phyloP scores from a whole-genome alignment of 2,329 filamentous ascomycete species.

The Aureobasidium namibiae region DNA sequence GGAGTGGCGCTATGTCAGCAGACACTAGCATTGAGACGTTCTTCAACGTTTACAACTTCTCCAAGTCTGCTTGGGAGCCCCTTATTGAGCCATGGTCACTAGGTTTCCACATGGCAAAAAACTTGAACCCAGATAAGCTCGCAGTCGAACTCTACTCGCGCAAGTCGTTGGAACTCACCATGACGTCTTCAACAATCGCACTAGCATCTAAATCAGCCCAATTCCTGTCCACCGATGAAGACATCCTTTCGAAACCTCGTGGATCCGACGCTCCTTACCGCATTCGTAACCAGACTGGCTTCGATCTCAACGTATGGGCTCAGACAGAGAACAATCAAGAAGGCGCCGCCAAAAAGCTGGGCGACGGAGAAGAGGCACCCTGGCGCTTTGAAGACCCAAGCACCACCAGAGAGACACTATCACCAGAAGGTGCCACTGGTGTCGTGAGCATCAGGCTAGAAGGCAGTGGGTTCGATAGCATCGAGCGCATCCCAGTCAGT shows the following conservation, averaged over 20 bases:
- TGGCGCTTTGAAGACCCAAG: conserved; percentile 98
- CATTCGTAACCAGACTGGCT: conserved; percentile 92
- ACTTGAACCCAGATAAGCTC: conserved; percentile 64
- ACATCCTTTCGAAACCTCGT: conserved; percentile 86
- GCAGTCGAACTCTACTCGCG: conserved; percentile 81
- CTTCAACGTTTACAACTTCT: conserved; percentile 97
- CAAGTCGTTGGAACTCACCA: conserved; percentile 81
- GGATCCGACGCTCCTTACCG: conserved; percentile 87
- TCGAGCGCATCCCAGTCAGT: conserved; percentile 81
- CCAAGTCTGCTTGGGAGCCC: conserved; percentile 97
- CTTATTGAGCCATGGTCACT: conserved; percentile 93
- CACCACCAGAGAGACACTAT: conserved; percentile 87
- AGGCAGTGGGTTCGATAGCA: conserved; percentile 84
- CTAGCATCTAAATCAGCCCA: conserved; percentile 86
- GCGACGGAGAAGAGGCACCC: conserved; percentile 82
- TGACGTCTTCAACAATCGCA: conserved; percentile 90
- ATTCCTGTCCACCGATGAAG: conserved; percentile 80
- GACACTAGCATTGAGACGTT: conserved; percentile 90
- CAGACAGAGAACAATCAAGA: conserved; percentile 63
- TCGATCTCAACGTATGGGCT: conserved; percentile 76
- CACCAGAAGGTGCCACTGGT: conserved; percentile 71
- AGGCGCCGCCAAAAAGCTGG: conserved; percentile 66
- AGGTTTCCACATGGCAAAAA: conserved; percentile 79
- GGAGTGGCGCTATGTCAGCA: conserved; percentile 79
- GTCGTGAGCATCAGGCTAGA: conserved; percentile 78